Evolutionary conservation across 805 yeast species (phyloP).

Genomic region (Yamadazyma philogaea): DNA sequence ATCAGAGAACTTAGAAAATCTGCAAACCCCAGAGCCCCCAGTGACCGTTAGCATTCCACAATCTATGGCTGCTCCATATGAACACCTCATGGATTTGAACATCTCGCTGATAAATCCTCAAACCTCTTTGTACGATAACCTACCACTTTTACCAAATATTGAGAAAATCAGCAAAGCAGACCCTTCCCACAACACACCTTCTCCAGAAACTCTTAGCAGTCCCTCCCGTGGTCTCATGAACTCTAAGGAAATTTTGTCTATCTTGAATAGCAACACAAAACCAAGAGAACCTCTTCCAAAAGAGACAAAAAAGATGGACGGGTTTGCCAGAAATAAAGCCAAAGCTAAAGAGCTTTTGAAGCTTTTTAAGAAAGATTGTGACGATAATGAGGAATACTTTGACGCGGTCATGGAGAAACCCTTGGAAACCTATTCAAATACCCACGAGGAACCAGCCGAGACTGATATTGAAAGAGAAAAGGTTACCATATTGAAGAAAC

Average conservation of each 20-base stretch:
- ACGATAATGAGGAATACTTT: neutral
- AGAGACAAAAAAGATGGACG: slow-evolving; percentile 12
- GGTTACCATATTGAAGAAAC: slow-evolving; percentile 27
- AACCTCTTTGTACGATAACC: slow-evolving; percentile 14
- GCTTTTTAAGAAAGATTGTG: slow-evolving; percentile 22
- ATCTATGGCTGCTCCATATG: slow-evolving; percentile 18
- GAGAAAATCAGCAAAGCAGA: slow-evolving; percentile 3
- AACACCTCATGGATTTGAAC: slow-evolving; percentile 17
- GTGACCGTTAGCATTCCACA: slow-evolving; percentile 14
- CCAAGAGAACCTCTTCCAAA: slow-evolving; percentile 6
- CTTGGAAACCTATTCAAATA: slow-evolving; percentile 17
- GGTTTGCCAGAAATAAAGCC: slow-evolving; percentile 24
- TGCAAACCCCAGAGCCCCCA: slow-evolving; percentile 1
- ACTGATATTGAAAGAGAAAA: slow-evolving; percentile 20
- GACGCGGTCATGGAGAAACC: slow-evolving; percentile 15
- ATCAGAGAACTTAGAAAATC: neutral
- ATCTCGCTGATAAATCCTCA: slow-evolving; percentile 32
- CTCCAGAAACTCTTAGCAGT: slow-evolving; percentile 39
- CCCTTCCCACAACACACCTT: slow-evolving; percentile 18
- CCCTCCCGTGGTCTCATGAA: slow-evolving; percentile 35
- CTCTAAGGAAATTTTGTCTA: slow-evolving; percentile 42
- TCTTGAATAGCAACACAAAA: slow-evolving; percentile 30
- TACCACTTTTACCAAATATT: slow-evolving; percentile 7
- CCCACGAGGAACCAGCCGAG: slow-evolving; percentile 9
- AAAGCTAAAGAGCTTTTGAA: slow-evolving; percentile 31